phyloP scores from a whole-genome alignment of 768 basidiomycete genomes.

The Boletus bicolor region DNA sequence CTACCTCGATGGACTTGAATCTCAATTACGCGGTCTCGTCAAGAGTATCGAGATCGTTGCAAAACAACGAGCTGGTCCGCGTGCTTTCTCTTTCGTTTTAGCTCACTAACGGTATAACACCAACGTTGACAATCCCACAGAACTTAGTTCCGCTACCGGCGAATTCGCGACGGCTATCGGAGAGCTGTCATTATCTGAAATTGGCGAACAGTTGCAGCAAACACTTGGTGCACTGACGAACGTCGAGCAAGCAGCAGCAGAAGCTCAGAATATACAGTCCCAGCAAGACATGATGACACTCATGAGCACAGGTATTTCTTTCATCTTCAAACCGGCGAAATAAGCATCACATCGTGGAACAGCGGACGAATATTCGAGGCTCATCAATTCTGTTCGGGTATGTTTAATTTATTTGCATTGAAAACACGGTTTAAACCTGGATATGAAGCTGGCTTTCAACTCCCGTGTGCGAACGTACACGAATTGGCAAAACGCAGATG shows the following conservation, averaged over 20 bases:
- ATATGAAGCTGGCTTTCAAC: constrained; percentile 72
- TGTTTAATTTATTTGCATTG: constrained; percentile 26
- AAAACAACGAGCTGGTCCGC: constrained; percentile 70
- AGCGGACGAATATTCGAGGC: constrained; percentile 91
- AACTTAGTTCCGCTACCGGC: constrained; percentile 63
- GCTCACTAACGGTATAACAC: neutral
- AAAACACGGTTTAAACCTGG: neutral
- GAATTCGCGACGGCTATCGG: constrained; percentile 75
- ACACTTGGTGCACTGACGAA: constrained; percentile 70
- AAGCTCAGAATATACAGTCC: constrained; percentile 69
- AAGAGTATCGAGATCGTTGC: constrained; percentile 86
- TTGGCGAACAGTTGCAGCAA: constrained; percentile 68
- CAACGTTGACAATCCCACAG: constrained; percentile 33
- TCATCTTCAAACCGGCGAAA: neutral
- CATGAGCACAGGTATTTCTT: constrained; percentile 61
- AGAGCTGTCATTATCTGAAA: constrained; percentile 72
- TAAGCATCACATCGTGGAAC: constrained; percentile 8
- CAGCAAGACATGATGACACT: constrained; percentile 81
- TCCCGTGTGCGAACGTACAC: constrained; percentile 83
- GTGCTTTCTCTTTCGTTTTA: neutral
- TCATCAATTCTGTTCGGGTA: constrained; percentile 84
- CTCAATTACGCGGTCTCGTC: constrained; percentile 80
- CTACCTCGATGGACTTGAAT: constrained; percentile 87
- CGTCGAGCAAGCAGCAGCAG: constrained; percentile 70
- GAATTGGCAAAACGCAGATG: constrained; percentile 77